phyloP scores from a whole-genome alignment of 139 green algal genomes.

The Gonium pectorale region DNA sequence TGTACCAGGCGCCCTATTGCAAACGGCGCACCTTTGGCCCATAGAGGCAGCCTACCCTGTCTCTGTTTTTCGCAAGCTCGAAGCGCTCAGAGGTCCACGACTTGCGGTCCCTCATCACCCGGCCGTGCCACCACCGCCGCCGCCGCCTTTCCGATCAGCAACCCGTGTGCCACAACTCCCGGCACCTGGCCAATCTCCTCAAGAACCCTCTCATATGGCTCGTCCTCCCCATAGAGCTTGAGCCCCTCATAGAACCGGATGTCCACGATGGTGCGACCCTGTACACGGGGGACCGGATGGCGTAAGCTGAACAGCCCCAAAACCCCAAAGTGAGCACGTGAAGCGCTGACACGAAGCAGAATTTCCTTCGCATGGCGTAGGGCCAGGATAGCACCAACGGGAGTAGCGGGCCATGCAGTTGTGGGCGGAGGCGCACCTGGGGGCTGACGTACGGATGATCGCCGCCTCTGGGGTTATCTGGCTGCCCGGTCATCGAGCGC shows the following conservation, averaged over 20 bases:
- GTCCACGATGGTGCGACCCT: slow-evolving; percentile 76
- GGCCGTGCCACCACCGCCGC: slow-evolving; percentile 43
- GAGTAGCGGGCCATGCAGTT: background rate
- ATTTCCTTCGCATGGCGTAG: too few relatives aligned
- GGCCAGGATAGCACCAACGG: too few relatives aligned
- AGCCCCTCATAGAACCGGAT: slow-evolving; percentile 63
- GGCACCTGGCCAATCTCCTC: slow-evolving; percentile 16
- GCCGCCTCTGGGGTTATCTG: slow-evolving; percentile 61
- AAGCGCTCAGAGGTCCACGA: slow-evolving; percentile 18
- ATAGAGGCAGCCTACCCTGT: too few relatives aligned
- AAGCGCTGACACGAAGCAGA: too few relatives aligned
- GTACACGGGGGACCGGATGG: too few relatives aligned
- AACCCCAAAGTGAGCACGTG: too few relatives aligned
- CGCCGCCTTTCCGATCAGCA: slow-evolving; percentile 42
- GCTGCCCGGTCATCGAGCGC: background rate
- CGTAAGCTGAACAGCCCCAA: too few relatives aligned
- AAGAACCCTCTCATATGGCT: slow-evolving; percentile 36
- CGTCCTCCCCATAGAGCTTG: slow-evolving; percentile 77
- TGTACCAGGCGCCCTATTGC: too few relatives aligned
- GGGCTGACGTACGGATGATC: slow-evolving; percentile 81
- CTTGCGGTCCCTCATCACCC: slow-evolving; percentile 9
- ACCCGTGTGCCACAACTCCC: slow-evolving; percentile 45
- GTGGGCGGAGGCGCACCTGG: background rate
- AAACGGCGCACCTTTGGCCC: too few relatives aligned
- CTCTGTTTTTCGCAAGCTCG: too few relatives aligned